phyloP scores from a whole-genome alignment of 2,329 filamentous ascomycete species.

The Cladosporium sp. region DNA sequence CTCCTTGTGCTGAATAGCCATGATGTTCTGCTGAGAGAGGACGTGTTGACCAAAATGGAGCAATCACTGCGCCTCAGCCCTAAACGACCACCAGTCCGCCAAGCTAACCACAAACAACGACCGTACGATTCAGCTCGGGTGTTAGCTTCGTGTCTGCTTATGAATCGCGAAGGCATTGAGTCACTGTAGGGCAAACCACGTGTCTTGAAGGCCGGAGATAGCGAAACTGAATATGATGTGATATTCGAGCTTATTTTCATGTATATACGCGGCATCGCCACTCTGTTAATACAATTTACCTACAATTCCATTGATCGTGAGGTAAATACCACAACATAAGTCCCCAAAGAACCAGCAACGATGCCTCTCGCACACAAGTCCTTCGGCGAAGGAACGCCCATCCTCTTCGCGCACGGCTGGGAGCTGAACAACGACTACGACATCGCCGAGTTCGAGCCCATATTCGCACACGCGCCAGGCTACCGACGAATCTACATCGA shows the following conservation, averaged over 20 bases:
- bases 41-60: background rate
- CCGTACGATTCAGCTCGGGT: background rate
- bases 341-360: background rate
- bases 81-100: background rate
- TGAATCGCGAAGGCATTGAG: background rate
- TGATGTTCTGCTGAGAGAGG: no score
- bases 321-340: background rate
- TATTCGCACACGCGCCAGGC: constrained; percentile 9
- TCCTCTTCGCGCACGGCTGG: constrained; percentile 22
- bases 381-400: constrained; percentile 14
- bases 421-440: constrained; percentile 15
- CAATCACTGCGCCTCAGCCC: background rate
- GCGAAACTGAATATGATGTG: background rate
- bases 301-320: background rate
- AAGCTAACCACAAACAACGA: background rate
- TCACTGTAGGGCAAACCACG: background rate
- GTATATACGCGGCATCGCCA: background rate
- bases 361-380: background rate
- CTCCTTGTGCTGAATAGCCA: no score
- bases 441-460: constrained; percentile 19
- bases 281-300: background rate
- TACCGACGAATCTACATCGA: constrained; percentile 21
- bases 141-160: background rate
- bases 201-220: background rate
- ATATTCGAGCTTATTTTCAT: background rate